A percentile compares a stretch with the other conserved stretches of the same genome.
Conservation (phyloP, 345 rosid species). For the Boechera retrofracta region DNA sequence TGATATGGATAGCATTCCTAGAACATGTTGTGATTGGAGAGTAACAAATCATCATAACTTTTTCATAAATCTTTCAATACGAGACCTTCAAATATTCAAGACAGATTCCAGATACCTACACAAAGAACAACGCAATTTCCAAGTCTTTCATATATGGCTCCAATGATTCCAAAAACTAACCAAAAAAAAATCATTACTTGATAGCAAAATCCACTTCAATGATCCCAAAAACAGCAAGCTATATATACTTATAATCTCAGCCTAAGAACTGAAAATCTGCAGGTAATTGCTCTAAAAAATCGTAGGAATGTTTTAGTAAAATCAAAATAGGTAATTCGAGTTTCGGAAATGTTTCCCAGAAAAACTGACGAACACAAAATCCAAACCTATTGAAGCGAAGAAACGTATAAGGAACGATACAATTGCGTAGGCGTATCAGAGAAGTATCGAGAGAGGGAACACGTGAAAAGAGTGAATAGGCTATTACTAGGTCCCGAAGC, state of each 20-base stretch:
- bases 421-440: constrained; percentile 10
- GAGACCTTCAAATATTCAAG: background rate
- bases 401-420: constrained; percentile 12
- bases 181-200: background rate
- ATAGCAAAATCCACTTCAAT: background rate
- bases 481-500: constrained; percentile 32
- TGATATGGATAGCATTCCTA: constrained; percentile 55
- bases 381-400: constrained; percentile 5
- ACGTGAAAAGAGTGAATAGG: constrained; percentile 35
- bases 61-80: constrained; percentile 5
- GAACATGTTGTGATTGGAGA: constrained; percentile 61
- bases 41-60: constrained; percentile 60
- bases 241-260: background rate
- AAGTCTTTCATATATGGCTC: constrained; percentile 1
- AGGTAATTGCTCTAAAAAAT: background rate
- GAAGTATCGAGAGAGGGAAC: constrained; percentile 19
- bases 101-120: constrained; percentile 28
- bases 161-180: background rate
- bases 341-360: background rate
- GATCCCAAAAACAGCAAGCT: background rate
- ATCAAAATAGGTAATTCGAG: background rate
- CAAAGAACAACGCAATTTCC: background rate
- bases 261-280: background rate
- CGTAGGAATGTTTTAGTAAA: background rate
- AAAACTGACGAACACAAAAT: background rate